A percentile compares a stretch with the other conserved stretches of the same genome.
Evolutionary conservation across 306 rosid genomes (phyloP).

Genomic region (Datisca glomerata): DNA sequence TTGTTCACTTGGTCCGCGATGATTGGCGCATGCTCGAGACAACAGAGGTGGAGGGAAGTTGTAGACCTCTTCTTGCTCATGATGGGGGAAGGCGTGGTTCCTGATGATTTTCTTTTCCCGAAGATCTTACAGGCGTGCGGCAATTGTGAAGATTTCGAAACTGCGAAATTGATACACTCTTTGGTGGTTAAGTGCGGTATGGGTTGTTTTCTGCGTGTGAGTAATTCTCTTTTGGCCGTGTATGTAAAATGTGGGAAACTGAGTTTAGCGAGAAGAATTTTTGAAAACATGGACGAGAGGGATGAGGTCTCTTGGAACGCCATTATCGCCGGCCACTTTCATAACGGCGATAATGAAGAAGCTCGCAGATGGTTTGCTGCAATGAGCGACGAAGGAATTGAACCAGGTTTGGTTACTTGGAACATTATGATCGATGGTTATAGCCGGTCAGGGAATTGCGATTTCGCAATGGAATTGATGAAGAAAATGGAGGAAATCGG

Average conservation of each 20-base stretch:
- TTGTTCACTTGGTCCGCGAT: constrained; percentile 96
- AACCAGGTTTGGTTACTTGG: constrained; percentile 70
- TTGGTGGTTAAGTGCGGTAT: constrained; percentile 43
- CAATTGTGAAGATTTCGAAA: constrained; percentile 37
- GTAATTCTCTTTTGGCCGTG: constrained; percentile 49
- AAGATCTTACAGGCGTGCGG: constrained; percentile 76
- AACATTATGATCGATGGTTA: constrained; percentile 61
- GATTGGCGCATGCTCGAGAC: constrained; percentile 71
- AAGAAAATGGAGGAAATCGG: constrained; percentile 70
- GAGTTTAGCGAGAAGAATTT: constrained; percentile 45
- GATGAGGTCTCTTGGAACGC: constrained; percentile 60
- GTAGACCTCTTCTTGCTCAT: constrained; percentile 48
- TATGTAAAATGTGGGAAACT: constrained; percentile 63
- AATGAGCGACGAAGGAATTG: constrained; percentile 47
- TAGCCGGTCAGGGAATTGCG: constrained; percentile 55
- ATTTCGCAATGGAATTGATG: constrained; percentile 60
- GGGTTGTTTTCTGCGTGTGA: constrained; percentile 22
- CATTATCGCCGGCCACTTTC: constrained; percentile 59
- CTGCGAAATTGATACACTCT: constrained; percentile 57
- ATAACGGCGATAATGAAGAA: constrained; percentile 40
- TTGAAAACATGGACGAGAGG: constrained; percentile 48
- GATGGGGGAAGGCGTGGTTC: constrained; percentile 53
- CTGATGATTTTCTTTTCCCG: constrained; percentile 62
- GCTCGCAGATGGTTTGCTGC: constrained; percentile 47
- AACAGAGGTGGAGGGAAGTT: constrained; percentile 53